Conservation (phyloP, 768 basidiomycete species). For the Lentinula boryana region DNA sequence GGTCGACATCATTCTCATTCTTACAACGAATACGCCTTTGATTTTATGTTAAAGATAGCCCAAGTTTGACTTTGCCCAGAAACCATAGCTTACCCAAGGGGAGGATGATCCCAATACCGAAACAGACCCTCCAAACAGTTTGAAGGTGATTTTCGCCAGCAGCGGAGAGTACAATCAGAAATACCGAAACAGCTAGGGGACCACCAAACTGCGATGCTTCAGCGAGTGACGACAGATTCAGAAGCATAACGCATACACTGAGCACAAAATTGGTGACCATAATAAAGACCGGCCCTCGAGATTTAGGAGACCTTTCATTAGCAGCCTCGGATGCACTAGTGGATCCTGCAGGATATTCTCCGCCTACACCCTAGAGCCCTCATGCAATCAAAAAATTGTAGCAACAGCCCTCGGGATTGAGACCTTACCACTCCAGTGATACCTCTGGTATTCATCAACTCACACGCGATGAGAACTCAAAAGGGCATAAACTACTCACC, state of each 20-base stretch:
- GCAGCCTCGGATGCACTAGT: slow-evolving; percentile 52
- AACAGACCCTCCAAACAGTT: slow-evolving; percentile 65
- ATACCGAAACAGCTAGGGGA: slow-evolving; percentile 59
- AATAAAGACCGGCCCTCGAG: slow-evolving; percentile 67
- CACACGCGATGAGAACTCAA: background rate
- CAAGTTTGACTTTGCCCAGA: background rate
- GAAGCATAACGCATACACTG: slow-evolving; percentile 32
- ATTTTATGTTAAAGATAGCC: background rate
- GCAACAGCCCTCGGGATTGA: background rate
- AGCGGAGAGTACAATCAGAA: slow-evolving; percentile 63
- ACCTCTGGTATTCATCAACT: slow-evolving; percentile 32
- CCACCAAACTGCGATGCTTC: slow-evolving; percentile 46
- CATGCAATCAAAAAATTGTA: background rate
- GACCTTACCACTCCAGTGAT: slow-evolving; percentile 56
- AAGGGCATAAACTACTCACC: slow-evolving; percentile 11
- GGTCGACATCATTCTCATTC: slow-evolving; percentile 66
- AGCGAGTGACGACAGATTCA: background rate
- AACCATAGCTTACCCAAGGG: slow-evolving; percentile 32
- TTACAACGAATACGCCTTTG: slow-evolving; percentile 58
- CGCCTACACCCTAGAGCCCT: slow-evolving; percentile 54
- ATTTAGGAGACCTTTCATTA: slow-evolving; percentile 57
- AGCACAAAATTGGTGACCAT: slow-evolving; percentile 73
- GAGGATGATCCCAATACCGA: slow-evolving; percentile 55
- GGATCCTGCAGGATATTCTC: slow-evolving; percentile 65
- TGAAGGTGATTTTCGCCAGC: slow-evolving; percentile 55